These are phyloP conservation scores for Claviceps quebecensis DNA, from an alignment of 2,329 filamentous ascomycete species.

Conservation along the genomic window DNA sequence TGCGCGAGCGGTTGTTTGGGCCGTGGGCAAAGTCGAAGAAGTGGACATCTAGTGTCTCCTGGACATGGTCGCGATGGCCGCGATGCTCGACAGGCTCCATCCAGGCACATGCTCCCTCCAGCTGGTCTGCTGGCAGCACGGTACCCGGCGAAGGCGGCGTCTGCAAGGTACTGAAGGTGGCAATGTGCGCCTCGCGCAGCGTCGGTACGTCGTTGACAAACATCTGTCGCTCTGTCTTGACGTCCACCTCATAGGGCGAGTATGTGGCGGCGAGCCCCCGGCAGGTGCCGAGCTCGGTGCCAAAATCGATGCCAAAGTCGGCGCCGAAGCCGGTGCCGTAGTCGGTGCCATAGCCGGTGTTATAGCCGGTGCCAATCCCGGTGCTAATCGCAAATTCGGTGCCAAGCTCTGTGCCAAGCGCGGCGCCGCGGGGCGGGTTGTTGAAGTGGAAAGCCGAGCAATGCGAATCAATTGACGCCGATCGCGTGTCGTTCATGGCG, in stretches of 20 bases:
- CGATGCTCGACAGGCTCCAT: slow-evolving; percentile 18
- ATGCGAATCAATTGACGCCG: slow-evolving; percentile 68
- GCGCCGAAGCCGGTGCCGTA: too few relatives aligned
- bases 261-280: slow-evolving; percentile 47
- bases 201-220: slow-evolving; percentile 85
- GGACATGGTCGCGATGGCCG: slow-evolving; percentile 15
- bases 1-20: slow-evolving; percentile 44
- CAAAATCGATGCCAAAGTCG: background rate
- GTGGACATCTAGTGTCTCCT: slow-evolving; percentile 57
- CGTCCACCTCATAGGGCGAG: slow-evolving; percentile 82
- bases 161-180: slow-evolving; percentile 85
- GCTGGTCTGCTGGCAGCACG: slow-evolving; percentile 47
- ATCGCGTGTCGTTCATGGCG: slow-evolving; percentile 51
- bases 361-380: too few relatives aligned
- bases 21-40: slow-evolving; percentile 73
- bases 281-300: slow-evolving; percentile 36
- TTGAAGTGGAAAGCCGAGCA: slow-evolving; percentile 64
- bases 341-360: too few relatives aligned
- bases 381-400: slow-evolving; percentile 27
- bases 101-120: slow-evolving; percentile 31
- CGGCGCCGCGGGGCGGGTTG: slow-evolving; percentile 32
- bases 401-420: slow-evolving; percentile 33
- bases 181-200: slow-evolving; percentile 72
- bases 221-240: slow-evolving; percentile 90
- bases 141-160: slow-evolving; percentile 59